Evolutionary conservation across 2,329 filamentous ascomycete genomes (phyloP).

Genomic region (Fusarium longipes): DNA sequence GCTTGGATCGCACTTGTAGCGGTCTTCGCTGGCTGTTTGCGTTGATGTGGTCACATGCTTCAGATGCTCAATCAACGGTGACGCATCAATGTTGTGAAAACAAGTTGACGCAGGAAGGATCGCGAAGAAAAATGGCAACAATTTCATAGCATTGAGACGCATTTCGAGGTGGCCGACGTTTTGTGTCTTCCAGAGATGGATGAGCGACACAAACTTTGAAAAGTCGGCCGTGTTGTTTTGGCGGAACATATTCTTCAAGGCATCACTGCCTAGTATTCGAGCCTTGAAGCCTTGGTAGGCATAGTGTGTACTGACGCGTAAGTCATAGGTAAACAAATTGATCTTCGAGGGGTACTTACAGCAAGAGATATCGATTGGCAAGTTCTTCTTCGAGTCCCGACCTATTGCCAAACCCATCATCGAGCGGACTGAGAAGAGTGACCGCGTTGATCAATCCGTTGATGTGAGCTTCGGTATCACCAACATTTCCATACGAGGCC

Average conservation of each 20-base stretch:
- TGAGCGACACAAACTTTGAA: conserved; percentile 22
- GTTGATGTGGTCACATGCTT: conserved; percentile 20
- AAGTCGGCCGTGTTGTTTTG: conserved; percentile 16
- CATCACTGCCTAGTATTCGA: conserved; percentile 27
- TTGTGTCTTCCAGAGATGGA: conserved; percentile 35
- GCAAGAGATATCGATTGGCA: conserved; percentile 35
- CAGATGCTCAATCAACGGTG: conserved; percentile 24
- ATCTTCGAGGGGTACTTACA: conserved; percentile 7
- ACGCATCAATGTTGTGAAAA: conserved; percentile 31
- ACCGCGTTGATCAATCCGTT: conserved; percentile 33
- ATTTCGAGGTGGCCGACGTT: conserved; percentile 34
- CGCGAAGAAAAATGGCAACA: conserved; percentile 38
- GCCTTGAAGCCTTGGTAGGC: conserved; percentile 39
- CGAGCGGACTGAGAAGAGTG: conserved; percentile 26
- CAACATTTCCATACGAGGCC: conserved; percentile 34
- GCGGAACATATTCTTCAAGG: conserved; percentile 18
- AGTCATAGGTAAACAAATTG: background rate
- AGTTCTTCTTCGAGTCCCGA: conserved; percentile 33
- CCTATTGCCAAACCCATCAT: background rate
- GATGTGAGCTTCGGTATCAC: conserved; percentile 37
- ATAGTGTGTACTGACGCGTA: conserved; percentile 26
- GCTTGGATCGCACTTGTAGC: conserved; percentile 26
- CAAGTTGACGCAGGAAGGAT: background rate
- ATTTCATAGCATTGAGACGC: conserved; percentile 27
- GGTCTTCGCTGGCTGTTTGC: background rate